Conservation (phyloP, 495 filamentous ascomycete species). For the Lichina pygmaea region DNA sequence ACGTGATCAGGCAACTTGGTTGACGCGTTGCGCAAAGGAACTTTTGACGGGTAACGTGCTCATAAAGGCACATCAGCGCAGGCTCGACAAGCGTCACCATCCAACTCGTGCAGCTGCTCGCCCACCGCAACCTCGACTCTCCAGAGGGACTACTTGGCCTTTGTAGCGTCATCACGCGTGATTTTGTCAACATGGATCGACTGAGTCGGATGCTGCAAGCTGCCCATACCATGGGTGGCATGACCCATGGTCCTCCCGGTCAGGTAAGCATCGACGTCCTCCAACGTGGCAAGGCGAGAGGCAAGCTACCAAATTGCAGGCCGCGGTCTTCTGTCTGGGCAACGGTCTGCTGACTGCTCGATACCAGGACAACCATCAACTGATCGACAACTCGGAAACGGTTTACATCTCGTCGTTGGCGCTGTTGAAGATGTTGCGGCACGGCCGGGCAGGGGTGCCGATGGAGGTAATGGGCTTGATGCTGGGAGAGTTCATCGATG, state of each 20-base stretch:
- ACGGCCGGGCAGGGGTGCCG: constrained; percentile 87
- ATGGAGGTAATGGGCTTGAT: constrained; percentile 99
- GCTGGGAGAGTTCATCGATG: constrained; percentile 95
- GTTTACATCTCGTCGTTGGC: constrained; percentile 97
- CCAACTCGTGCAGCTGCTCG: too few species aligned
- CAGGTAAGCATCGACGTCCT: constrained; percentile 2
- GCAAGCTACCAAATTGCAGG: background rate
- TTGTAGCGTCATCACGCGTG: too few species aligned
- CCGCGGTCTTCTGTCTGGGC: too few species aligned
- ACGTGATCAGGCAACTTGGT: too few species aligned
- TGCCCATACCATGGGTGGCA: constrained; percentile 2
- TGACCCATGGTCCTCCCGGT: background rate
- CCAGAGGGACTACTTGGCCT: too few species aligned
- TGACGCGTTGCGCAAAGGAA: too few species aligned
- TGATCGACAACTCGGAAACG: constrained; percentile 97
- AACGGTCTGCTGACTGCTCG: background rate
- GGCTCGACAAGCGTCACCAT: too few species aligned
- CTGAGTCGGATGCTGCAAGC: constrained; percentile 4
- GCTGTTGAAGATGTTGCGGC: constrained; percentile 91
- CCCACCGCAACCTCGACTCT: too few species aligned
- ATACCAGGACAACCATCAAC: constrained; percentile 47
- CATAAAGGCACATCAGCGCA: too few species aligned
- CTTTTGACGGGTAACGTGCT: too few species aligned
- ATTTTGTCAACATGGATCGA: constrained; percentile 2
- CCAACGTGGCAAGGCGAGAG: background rate